Evolutionary conservation across 2,329 filamentous ascomycete species (phyloP).

Genomic region (Arthroderma uncinatum): DNA sequence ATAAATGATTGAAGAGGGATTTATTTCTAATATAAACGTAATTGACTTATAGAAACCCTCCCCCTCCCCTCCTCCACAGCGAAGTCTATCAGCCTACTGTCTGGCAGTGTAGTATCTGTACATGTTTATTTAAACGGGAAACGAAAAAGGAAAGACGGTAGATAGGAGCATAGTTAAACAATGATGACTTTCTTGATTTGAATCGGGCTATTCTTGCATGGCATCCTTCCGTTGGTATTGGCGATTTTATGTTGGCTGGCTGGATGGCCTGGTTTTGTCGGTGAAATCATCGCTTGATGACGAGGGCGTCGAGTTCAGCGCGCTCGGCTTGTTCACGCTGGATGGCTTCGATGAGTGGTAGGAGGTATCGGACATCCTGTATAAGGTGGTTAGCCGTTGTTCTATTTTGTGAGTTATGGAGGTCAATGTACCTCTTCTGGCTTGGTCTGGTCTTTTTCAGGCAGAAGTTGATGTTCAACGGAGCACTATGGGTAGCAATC

Average conservation of each 20-base stretch:
- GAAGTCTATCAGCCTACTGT: neutral
- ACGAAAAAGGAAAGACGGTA: neutral
- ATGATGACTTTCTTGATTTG: neutral
- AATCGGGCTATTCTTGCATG: neutral
- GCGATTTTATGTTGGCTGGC: neutral
- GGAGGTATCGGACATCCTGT: conserved; percentile 57
- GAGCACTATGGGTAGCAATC: conserved; percentile 44
- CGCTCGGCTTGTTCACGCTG: conserved; percentile 57
- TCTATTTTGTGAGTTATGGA: neutral
- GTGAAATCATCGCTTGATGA: conserved; percentile 35
- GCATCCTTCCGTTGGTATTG: neutral
- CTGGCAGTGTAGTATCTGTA: conserved; percentile 5
- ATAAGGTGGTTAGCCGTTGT: neutral
- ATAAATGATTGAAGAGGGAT: neutral
- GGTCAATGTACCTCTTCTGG: conserved; percentile 47
- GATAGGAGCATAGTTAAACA: conserved; percentile 1
- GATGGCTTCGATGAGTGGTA: conserved; percentile 56
- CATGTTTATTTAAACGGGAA: conserved; percentile 9
- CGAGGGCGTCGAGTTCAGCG: conserved; percentile 56
- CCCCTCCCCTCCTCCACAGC: neutral
- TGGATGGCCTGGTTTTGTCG: neutral
- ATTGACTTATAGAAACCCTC: neutral
- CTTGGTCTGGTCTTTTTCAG: conserved; percentile 56
- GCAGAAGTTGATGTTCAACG: conserved; percentile 53
- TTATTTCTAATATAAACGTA: neutral